phyloP scores from a whole-genome alignment of 2,329 filamentous ascomycete species.

The Orbilia ellipsospora region DNA sequence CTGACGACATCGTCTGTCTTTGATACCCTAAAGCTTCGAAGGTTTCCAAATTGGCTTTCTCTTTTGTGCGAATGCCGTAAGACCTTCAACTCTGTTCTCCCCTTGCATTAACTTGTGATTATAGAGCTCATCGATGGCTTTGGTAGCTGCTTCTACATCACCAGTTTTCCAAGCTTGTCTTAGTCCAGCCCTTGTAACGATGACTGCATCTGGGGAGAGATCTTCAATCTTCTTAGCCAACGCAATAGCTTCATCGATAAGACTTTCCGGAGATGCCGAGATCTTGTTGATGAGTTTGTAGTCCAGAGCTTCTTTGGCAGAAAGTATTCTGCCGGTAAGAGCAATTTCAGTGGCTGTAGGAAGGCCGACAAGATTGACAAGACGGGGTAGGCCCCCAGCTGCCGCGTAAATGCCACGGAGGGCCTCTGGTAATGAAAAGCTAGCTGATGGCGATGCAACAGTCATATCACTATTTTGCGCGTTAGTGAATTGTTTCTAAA shows the following conservation, averaged over 20 bases:
- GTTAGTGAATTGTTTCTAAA: neutral
- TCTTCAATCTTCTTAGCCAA: constrained; percentile 72
- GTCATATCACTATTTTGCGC: constrained; percentile 75
- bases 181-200: constrained; percentile 78
- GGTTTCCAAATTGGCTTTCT: constrained; percentile 75
- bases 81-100: constrained; percentile 79
- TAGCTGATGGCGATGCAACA: constrained; percentile 70
- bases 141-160: constrained; percentile 73
- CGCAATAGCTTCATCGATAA: constrained; percentile 70
- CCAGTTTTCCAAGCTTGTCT: constrained; percentile 78
- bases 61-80: constrained; percentile 81
- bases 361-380: constrained; percentile 73
- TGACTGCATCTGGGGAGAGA: constrained; percentile 79
- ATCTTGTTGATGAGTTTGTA: constrained; percentile 80
- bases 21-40: constrained; percentile 67
- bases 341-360: constrained; percentile 78
- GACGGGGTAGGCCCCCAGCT: constrained; percentile 75
- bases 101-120: constrained; percentile 72
- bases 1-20: too few species aligned
- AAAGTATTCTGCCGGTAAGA: constrained; percentile 71
- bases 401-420: constrained; percentile 76
- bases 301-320: constrained; percentile 69
- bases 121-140: constrained; percentile 69
- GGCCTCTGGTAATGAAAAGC: constrained; percentile 78
- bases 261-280: constrained; percentile 65